Conservation (phyloP, 495 filamentous ascomycete genomes). For the Podospora anserina region DNA sequence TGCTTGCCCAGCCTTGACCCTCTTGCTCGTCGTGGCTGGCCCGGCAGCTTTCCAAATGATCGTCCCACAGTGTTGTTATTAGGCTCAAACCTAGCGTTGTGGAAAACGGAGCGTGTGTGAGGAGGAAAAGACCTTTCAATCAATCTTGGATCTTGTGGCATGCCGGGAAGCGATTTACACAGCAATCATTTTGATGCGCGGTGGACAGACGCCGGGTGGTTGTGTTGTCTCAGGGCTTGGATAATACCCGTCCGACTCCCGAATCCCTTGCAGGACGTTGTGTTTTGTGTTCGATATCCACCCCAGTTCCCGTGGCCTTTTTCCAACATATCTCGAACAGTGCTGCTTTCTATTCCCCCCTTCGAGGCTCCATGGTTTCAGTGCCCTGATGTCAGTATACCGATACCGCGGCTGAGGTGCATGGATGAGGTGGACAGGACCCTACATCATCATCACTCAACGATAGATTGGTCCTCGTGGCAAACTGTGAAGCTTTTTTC, state of each 20-base stretch:
- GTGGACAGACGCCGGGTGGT: slow-evolving; percentile 10
- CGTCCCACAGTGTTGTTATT: slow-evolving; percentile 22
- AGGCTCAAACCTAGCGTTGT: slow-evolving; percentile 17
- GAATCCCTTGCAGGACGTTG: slow-evolving; percentile 5
- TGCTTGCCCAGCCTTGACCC: neutral
- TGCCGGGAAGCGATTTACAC: slow-evolving; percentile 16
- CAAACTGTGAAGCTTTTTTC: slow-evolving; percentile 12
- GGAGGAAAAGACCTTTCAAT: neutral
- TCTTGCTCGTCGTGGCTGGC: slow-evolving; percentile 15
- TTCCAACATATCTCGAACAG: neutral
- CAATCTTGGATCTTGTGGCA: neutral
- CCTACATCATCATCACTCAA: slow-evolving; percentile 14
- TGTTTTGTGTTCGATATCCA: neutral
- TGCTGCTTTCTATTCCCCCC: slow-evolving; percentile 14
- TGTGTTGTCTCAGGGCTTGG: slow-evolving; percentile 19
- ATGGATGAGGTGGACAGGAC: slow-evolving; percentile 13
- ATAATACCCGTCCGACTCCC: slow-evolving; percentile 14
- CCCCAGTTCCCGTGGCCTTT: neutral
- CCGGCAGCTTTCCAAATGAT: slow-evolving; percentile 7
- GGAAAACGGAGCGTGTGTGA: slow-evolving; percentile 14
- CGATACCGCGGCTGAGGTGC: slow-evolving; percentile 15
- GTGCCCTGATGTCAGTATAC: slow-evolving; percentile 16
- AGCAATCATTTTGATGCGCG: slow-evolving; percentile 22
- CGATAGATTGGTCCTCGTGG: neutral
- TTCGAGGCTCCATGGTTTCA: slow-evolving; percentile 22